Evolutionary conservation across 345 rosid species (phyloP), one percentile per base, ranked within the genome.

Genomic region (Aquilaria malaccensis): DNA sequence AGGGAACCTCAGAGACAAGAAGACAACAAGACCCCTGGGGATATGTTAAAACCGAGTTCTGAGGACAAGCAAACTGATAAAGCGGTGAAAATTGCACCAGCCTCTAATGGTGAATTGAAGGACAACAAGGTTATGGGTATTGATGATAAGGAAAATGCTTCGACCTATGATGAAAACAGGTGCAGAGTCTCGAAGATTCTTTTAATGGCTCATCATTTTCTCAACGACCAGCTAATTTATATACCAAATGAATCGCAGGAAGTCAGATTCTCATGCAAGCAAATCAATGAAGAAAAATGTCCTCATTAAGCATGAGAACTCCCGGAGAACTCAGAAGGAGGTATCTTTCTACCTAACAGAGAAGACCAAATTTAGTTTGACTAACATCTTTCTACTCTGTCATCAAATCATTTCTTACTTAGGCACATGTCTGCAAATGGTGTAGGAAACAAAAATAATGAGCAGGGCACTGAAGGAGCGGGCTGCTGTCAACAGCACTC

Each of bases 111-210:
- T 41, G 67, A 72, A 47, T 80, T 50, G 37, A 79, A 69, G 29
- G 67, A 61, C 9, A 48, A 45, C 55, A 68, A 58, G 53, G 72
- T 52, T 29, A 33, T 67, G 65, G 76, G 71, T 13, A 61, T 64
- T 49, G 80, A 76, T 2, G 77, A 82, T 22, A 86, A 84, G 65
- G 91, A 89, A 73, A 86, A 86, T 65, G 66, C 68, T 63, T 63
- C 78, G 52, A 75, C 79, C 59, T 67, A 74, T 13, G 74, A 76
- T 69, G 77, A 14, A 63, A 79, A 89, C 67, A 84, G 84, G 96
- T 84, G 60, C 13, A 62, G 5, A 64, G 61, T 67, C 51, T 9
- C 47, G 45, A 52, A 60, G 45, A 14, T 57, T 66, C 47, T n/a
- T 55, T 43, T 31, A 45, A 50, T 15, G 48, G 10, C 9, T 57